Evolutionary conservation across 805 yeast species (phyloP).

Genomic region (Dipodascopsis uninucleata): DNA sequence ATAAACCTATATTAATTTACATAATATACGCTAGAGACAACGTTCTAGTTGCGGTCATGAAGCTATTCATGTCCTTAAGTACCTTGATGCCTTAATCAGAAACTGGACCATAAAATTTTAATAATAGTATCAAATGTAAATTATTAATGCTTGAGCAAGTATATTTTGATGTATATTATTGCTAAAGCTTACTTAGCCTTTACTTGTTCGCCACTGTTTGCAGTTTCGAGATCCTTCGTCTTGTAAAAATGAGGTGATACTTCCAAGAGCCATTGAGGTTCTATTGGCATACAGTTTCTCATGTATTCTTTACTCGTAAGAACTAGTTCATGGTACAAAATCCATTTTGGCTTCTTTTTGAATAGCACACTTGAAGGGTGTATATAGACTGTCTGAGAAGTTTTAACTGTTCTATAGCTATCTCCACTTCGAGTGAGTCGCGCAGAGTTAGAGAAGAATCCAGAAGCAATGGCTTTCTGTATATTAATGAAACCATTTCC

Average conservation of each 20-base stretch:
- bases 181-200: too few species aligned
- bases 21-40: too few species aligned
- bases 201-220: too few species aligned
- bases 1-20: too few species aligned
- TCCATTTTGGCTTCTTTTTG: conserved; percentile 65
- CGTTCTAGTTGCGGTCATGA: too few species aligned
- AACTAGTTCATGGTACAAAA: conserved; percentile 74
- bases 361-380: conserved; percentile 83
- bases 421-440: conserved; percentile 61
- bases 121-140: too few species aligned
- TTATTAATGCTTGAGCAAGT: too few species aligned
- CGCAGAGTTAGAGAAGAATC: conserved; percentile 47
- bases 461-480: conserved; percentile 52
- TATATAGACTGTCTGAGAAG: conserved; percentile 63
- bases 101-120: too few species aligned
- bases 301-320: conserved; percentile 85
- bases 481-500: conserved; percentile 52
- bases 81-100: too few species aligned
- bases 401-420: conserved; percentile 63
- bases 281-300: conserved; percentile 82
- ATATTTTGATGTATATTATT: too few species aligned
- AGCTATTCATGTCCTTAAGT: too few species aligned
- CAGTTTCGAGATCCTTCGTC: conserved; percentile 34
- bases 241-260: conserved; percentile 42
- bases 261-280: conserved; percentile 74